Conservation (phyloP, 176 grass and related monocot species). For the Coix lacrymajobi region DNA sequence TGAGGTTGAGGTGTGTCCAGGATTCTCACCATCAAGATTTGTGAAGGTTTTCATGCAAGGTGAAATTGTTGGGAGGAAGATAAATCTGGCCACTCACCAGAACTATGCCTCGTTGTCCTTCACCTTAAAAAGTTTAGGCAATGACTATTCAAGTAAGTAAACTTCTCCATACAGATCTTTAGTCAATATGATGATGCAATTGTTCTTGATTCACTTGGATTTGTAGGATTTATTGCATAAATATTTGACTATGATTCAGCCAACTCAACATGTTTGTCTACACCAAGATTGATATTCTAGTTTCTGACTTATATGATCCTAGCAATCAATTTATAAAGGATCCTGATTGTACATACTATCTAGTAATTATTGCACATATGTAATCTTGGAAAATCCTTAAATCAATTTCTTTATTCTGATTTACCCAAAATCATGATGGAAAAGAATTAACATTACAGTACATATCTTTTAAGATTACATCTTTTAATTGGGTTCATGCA, state of each 20-base stretch:
- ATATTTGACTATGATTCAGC: not conserved
- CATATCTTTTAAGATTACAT: not conserved
- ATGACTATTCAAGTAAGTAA: conserved; percentile 40
- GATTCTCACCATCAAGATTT: conserved; percentile 14
- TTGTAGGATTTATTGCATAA: not conserved
- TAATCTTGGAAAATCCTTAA: not conserved
- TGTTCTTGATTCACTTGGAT: not conserved
- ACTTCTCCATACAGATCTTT: not conserved
- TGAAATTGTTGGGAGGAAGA: conserved; percentile 26
- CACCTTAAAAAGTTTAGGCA: conserved; percentile 21
- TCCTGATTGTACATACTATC: not conserved
- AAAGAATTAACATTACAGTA: not conserved
- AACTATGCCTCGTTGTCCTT: conserved; percentile 27
- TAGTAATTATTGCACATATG: not conserved
- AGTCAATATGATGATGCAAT: not conserved
- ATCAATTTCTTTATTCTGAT: not conserved
- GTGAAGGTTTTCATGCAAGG: conserved; percentile 56
- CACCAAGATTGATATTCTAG: not conserved
- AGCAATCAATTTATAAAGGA: not conserved
- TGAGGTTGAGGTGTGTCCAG: not conserved
- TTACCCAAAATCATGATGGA: not conserved
- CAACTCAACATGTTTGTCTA: not conserved
- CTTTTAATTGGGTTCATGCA: not conserved
- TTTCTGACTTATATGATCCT: not conserved
- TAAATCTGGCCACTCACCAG: conserved; percentile 31